phyloP scores from a whole-genome alignment of 2,329 filamentous ascomycete genomes.

The Colletotrichum ledebouriae region DNA sequence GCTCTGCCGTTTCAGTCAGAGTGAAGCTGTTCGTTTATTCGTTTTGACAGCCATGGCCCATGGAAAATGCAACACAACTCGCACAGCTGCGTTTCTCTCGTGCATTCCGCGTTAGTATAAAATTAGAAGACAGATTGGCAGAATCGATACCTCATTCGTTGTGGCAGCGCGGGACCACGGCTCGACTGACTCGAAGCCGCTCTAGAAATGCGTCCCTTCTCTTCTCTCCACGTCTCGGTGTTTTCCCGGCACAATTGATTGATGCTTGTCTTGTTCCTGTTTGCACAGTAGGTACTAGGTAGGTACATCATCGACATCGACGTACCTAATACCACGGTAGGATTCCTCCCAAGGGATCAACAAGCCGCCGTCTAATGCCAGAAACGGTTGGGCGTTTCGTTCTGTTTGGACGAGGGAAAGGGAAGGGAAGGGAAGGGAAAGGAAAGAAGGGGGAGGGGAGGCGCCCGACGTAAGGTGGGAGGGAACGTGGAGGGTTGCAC shows the following conservation, averaged over 20 bases:
- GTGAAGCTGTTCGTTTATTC: slow-evolving; percentile 22
- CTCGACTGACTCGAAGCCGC: neutral
- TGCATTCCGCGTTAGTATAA: slow-evolving; percentile 9
- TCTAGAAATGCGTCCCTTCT: neutral
- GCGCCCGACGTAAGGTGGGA: neutral
- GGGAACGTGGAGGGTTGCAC: slow-evolving; percentile 38
- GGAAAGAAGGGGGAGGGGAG: neutral
- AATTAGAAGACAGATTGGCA: slow-evolving; percentile 12
- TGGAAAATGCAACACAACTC: slow-evolving; percentile 21
- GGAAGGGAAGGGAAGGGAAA: slow-evolving; percentile 7
- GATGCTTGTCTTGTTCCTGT: neutral
- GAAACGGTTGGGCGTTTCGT: slow-evolving; percentile 17
- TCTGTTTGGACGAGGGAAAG: slow-evolving; percentile 34
- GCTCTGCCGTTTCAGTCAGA: slow-evolving; percentile 35
- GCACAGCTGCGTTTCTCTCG: neutral
- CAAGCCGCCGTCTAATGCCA: slow-evolving; percentile 1
- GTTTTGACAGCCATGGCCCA: slow-evolving; percentile 10
- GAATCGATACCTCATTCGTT: neutral
- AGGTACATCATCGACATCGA: too few relatives aligned
- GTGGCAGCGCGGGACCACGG: neutral
- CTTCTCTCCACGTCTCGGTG: too few relatives aligned
- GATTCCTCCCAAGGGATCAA: neutral
- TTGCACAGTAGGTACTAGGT: too few relatives aligned
- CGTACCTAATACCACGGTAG: neutral
- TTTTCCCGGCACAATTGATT: too few relatives aligned